Evolutionary conservation across 495 filamentous ascomycete species (phyloP).

Genomic region (Cladorrhinum samala): DNA sequence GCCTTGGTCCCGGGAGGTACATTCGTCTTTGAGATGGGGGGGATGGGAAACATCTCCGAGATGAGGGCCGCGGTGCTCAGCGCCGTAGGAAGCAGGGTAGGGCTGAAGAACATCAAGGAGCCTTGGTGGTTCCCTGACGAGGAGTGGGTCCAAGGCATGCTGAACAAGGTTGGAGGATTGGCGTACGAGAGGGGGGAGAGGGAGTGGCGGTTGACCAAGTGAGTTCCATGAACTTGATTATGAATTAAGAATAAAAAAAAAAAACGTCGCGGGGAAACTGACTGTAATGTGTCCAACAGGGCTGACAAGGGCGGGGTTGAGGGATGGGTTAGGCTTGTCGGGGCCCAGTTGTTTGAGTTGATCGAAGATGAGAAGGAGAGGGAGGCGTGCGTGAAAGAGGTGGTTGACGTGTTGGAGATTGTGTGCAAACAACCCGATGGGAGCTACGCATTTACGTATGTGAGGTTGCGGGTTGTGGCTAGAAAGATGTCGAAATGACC

Average conservation of each 20-base stretch:
- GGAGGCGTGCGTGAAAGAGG: conserved; percentile 50
- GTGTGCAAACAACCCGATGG: conserved; percentile 50
- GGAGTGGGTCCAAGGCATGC: conserved; percentile 42
- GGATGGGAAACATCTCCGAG: conserved; percentile 62
- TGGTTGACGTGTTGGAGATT: conserved; percentile 49
- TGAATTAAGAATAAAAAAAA: too few relatives aligned
- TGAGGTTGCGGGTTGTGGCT: conserved; percentile 61
- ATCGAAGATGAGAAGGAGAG: conserved; percentile 39
- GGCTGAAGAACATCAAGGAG: conserved; percentile 40
- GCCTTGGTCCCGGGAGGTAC: conserved; percentile 51
- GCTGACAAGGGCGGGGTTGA: conserved; percentile 54
- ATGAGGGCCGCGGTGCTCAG: conserved; percentile 52
- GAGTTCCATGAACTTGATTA: too few relatives aligned
- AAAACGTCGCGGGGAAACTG: too few relatives aligned
- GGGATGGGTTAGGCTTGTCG: conserved; percentile 67
- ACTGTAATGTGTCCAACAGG: too few relatives aligned
- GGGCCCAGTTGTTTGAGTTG: conserved; percentile 48
- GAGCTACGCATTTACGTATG: conserved; percentile 57
- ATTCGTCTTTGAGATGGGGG: conserved; percentile 71
- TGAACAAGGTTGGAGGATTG: conserved; percentile 54
- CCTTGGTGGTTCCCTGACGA: conserved; percentile 76
- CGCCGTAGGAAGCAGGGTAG: conserved; percentile 48
- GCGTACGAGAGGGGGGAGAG: conserved; percentile 53
- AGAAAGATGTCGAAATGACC: conserved; percentile 35
- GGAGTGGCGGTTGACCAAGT: conserved; percentile 44